Evolutionary conservation across 1,284 basidiomycete species (phyloP), one percentile per base, ranked within the genome.

Genomic region (Ganoderma meredithae): DNA sequence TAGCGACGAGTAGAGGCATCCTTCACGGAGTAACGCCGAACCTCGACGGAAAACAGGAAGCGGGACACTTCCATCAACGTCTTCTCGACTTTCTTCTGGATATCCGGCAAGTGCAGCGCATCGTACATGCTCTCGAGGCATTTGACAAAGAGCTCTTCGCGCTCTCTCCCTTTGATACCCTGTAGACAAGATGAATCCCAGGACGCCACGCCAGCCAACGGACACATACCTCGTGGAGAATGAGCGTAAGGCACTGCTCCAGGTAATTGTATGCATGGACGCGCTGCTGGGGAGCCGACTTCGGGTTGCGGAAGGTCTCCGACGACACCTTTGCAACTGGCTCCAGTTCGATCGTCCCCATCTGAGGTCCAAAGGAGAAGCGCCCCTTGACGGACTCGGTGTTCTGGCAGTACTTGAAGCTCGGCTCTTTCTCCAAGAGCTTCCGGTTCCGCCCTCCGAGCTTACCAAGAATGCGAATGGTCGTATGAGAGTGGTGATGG

Each of bases 391-490:
- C 88, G 2, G 90, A 84, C 62, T 93, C 89, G 0, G 91, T 89
- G 69, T 89, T 86, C 60, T 90, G 84, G 27, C 85, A 86, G 79
- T 93, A 98, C 49, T 89, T 86, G 59, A 99, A 82, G 44, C 88
- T 79, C 3, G 94, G 93, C 60, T 97, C 95, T 69, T 94, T 93
- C 69, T 92, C 90, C 71, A 98, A 84, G 66, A 99, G 86, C 52
- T 93, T 90, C 47, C 98, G 88, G 79, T 99, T 99, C 41, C 98
- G 85, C 0, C 98, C 98, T 19, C 98, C 98, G 22, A 99, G 85
- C 81, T 99, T 99, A 62, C 98, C 98, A 6, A 99, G 84, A 67
- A 99, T 99, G 55, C 98, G 94, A 76, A 99, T 95, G 3, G 97
- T 97, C 12, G 95, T 96, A 79, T 98, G 96, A 3, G 98, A 93